A percentile compares a stretch with the other conserved stretches of the same genome.
These are phyloP conservation scores for Ophiostoma sp. DNA, from an alignment of 2,329 filamentous ascomycete genomes.

Conservation along the genomic window DNA sequence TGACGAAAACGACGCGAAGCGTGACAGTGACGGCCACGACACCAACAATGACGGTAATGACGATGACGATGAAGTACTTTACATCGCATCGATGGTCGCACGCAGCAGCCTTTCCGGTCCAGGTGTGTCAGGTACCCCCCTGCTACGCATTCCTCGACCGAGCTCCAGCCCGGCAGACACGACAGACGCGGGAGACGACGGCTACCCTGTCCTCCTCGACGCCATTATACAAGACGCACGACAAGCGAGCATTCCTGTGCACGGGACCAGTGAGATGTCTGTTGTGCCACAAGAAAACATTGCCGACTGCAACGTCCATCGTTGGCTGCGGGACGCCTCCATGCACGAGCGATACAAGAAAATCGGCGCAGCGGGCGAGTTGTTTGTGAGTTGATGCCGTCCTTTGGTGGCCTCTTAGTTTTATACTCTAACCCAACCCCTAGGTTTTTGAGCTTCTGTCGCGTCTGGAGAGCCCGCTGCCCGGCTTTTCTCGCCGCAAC, in stretches of 20 bases:
- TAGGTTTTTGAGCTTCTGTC: conserved; percentile 16
- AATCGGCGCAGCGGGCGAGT: conserved; percentile 17
- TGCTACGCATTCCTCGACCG: neutral
- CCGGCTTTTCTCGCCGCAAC: conserved; percentile 36
- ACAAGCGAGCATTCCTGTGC: neutral
- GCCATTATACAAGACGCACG: neutral
- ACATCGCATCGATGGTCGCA: neutral
- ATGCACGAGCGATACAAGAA: conserved; percentile 11
- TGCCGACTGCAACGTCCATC: neutral
- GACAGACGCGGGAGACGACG: neutral
- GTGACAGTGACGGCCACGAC: neutral
- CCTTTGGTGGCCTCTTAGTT: neutral
- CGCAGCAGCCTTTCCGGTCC: neutral
- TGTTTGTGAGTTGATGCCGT: conserved; percentile 15
- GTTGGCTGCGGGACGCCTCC: conserved; percentile 2
- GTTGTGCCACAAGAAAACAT: neutral
- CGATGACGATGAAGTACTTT: too few relatives aligned
- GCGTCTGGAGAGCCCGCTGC: neutral
- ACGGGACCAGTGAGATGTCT: neutral
- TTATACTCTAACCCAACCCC: neutral
- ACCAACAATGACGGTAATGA: neutral
- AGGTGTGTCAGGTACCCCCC: neutral
- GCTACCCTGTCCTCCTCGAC: neutral
- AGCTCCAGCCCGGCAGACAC: neutral
- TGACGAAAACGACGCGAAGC: neutral